phyloP scores from a whole-genome alignment of 805 yeast genomes.

The Yarrowia alimentaria region DNA sequence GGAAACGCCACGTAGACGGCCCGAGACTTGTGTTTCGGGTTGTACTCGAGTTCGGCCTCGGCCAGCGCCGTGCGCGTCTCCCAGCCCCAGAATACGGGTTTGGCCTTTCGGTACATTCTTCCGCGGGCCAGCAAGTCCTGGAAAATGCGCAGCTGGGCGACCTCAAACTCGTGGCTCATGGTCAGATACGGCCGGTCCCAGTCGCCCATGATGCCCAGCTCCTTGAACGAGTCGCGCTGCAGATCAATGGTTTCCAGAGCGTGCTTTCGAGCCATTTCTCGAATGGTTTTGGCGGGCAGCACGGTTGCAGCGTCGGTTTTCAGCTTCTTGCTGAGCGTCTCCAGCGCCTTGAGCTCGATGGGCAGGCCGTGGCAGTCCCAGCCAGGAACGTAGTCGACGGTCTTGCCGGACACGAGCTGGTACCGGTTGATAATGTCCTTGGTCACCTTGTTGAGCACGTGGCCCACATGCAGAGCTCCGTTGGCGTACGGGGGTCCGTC shows the following conservation, averaged over 20 bases:
- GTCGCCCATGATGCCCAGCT: constrained; percentile 80
- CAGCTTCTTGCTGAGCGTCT: constrained; percentile 45
- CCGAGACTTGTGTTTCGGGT: constrained; percentile 68
- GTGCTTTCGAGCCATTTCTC: constrained; percentile 63
- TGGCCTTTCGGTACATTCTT: constrained; percentile 75
- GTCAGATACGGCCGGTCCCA: constrained; percentile 75
- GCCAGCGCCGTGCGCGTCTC: constrained; percentile 93
- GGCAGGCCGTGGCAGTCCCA: constrained; percentile 99
- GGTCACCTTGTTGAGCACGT: constrained; percentile 82
- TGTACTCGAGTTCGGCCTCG: constrained; percentile 92
- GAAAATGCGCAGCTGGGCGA: constrained; percentile 71
- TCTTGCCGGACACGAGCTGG: constrained; percentile 60
- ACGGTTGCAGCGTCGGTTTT: constrained; percentile 42
- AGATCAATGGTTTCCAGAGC: constrained; percentile 64
- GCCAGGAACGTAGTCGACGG: constrained; percentile 79
- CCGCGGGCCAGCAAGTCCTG: constrained; percentile 60
- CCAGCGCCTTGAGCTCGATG: constrained; percentile 81
- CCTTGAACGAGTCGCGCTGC: constrained; percentile 64
- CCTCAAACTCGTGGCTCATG: constrained; percentile 65
- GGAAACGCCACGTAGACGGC: constrained; percentile 38
- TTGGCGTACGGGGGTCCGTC: constrained; percentile 99
- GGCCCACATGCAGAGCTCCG: constrained; percentile 89
- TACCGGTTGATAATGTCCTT: constrained; percentile 82
- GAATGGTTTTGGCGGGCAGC: constrained; percentile 51
- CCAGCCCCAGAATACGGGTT: constrained; percentile 97